phyloP scores from a whole-genome alignment of 2,329 filamentous ascomycete genomes.

The Penicillium griseofulvum region DNA sequence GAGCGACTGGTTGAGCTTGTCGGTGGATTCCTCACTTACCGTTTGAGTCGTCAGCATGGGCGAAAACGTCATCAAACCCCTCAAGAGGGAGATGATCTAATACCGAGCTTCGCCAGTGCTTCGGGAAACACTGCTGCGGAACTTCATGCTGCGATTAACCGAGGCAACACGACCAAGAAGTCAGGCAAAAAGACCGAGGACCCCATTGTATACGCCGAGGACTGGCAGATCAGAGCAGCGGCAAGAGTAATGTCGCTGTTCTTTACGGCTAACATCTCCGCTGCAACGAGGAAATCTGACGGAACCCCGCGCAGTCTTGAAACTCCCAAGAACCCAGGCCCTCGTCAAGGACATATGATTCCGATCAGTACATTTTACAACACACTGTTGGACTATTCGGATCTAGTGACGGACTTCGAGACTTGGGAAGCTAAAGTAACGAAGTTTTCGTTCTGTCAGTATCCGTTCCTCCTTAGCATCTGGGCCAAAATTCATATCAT shows the following conservation, averaged over 20 bases:
- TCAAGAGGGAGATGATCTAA: slow-evolving; percentile 56
- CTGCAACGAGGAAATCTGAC: slow-evolving; percentile 41
- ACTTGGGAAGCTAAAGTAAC: slow-evolving; percentile 73
- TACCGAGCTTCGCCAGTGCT: slow-evolving; percentile 69
- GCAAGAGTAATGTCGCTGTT: slow-evolving; percentile 76
- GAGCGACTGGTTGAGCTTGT: slow-evolving; percentile 72
- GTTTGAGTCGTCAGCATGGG: slow-evolving; percentile 68
- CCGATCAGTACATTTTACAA: slow-evolving; percentile 86
- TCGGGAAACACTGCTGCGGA: slow-evolving; percentile 64
- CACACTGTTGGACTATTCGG: slow-evolving; percentile 79
- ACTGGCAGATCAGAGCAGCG: slow-evolving; percentile 85
- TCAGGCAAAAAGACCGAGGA: slow-evolving; percentile 52
- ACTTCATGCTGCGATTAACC: slow-evolving; percentile 72
- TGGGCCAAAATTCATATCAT: slow-evolving; percentile 89
- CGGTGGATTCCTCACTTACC: slow-evolving; percentile 75
- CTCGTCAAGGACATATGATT: slow-evolving; percentile 63
- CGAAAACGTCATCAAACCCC: slow-evolving; percentile 61
- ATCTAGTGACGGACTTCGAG: slow-evolving; percentile 82
- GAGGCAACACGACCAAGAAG: slow-evolving; percentile 50
- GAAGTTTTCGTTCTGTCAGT: slow-evolving; percentile 87
- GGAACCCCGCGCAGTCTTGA: slow-evolving; percentile 20
- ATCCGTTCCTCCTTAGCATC: slow-evolving; percentile 86
- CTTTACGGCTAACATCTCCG: slow-evolving; percentile 74
- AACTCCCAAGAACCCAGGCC: slow-evolving; percentile 38
- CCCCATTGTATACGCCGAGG: slow-evolving; percentile 67